A percentile compares a stretch with the other conserved stretches of the same genome.
These are phyloP conservation scores for Trypanosomatidae sp. DNA, from an alignment of 208 protist genomes.

Conservation along the genomic window DNA sequence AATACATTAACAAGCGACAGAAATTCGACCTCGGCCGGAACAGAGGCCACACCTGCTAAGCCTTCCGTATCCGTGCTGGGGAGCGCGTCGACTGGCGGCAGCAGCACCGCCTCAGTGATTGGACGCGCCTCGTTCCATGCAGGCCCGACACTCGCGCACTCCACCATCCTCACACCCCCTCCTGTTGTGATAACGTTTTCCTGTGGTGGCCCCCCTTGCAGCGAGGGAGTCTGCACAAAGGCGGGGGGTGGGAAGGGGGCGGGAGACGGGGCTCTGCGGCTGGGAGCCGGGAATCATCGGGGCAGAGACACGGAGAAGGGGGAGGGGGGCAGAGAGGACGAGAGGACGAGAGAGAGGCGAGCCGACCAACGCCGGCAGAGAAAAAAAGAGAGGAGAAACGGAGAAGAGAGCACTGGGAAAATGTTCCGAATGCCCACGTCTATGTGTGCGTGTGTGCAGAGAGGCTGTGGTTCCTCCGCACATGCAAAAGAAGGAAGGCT, in stretches of 20 bases:
- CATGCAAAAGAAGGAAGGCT: neutral
- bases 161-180: too few species aligned
- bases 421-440: neutral
- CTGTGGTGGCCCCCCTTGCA: too few species aligned
- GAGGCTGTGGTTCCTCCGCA: neutral
- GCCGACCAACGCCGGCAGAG: too few species aligned
- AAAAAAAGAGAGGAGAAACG: neutral
- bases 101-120: neutral
- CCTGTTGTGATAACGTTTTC: too few species aligned
- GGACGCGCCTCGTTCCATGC: neutral
- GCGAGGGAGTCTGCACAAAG: too few species aligned
- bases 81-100: neutral
- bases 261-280: neutral
- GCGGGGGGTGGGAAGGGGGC: too few species aligned
- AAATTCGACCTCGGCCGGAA: too few species aligned
- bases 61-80: too few species aligned
- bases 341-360: neutral
- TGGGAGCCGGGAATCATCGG: too few species aligned
- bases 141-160: neutral
- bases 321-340: neutral
- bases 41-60: too few species aligned
- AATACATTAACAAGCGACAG: too few species aligned
- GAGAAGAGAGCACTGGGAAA: neutral
- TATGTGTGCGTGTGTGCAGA: too few species aligned
- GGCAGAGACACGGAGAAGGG: neutral